These are phyloP conservation scores for Cercospora zeae-maydis DNA, from an alignment of 2,329 filamentous ascomycete genomes.

Conservation along the genomic window DNA sequence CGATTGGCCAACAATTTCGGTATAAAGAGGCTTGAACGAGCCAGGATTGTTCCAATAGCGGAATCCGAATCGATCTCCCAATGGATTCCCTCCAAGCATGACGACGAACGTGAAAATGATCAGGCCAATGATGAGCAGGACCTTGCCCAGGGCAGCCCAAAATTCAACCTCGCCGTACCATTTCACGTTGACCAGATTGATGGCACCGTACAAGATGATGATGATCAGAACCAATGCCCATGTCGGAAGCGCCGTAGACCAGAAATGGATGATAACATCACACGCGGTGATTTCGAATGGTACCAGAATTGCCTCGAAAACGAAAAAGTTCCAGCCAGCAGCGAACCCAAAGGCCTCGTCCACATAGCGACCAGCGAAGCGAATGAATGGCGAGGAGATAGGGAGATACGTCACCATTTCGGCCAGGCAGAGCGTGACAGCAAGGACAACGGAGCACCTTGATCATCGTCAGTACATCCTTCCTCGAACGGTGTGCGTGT, in stretches of 20 bases:
- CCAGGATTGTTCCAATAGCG: constrained; percentile 66
- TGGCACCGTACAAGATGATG: constrained; percentile 53
- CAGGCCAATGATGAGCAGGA: constrained; percentile 67
- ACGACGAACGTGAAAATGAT: constrained; percentile 75
- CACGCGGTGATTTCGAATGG: constrained; percentile 47
- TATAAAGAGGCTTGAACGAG: constrained; percentile 52
- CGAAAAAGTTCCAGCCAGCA: constrained; percentile 33
- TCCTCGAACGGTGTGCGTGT: not conserved
- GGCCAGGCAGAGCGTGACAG: constrained; percentile 49
- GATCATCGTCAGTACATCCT: not conserved
- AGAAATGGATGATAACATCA: constrained; percentile 61
- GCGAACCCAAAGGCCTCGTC: constrained; percentile 64
- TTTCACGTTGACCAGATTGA: constrained; percentile 71
- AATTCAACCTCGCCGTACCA: constrained; percentile 79
- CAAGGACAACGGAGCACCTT: constrained; percentile 25
- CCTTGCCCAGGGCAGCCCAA: constrained; percentile 53
- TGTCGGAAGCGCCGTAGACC: constrained; percentile 48
- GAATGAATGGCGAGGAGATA: constrained; percentile 74
- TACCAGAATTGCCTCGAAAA: constrained; percentile 31
- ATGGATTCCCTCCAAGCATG: constrained; percentile 75
- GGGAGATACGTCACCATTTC: constrained; percentile 76
- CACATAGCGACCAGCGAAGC: constrained; percentile 70
- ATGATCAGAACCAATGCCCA: constrained; percentile 61
- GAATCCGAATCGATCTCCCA: constrained; percentile 68
- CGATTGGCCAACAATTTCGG: constrained; percentile 49